Percentiles rank a stretch among this genome's conserved stretches.
These are phyloP conservation scores for Heterobasidion parviporum DNA, from an alignment of 1,284 basidiomycete species.

Conservation along the genomic window DNA sequence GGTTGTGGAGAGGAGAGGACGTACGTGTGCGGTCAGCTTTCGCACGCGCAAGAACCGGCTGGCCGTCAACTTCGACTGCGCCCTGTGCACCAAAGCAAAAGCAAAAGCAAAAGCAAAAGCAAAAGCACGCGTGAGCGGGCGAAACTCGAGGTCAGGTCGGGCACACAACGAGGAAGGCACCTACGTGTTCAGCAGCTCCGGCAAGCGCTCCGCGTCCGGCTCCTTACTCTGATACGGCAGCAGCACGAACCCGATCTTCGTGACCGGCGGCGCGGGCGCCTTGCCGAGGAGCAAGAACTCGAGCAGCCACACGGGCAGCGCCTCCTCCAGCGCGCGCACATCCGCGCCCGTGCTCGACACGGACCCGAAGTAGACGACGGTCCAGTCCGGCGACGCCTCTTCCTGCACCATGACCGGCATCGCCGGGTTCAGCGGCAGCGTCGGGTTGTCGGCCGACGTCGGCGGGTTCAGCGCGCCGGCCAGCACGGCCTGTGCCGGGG, in stretches of 20 bases:
- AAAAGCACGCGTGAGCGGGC: slow-evolving; percentile 7
- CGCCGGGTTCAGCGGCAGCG: slow-evolving; percentile 50
- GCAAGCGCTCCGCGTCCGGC: slow-evolving; percentile 48
- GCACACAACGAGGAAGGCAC: slow-evolving; percentile 19
- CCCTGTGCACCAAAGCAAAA: slow-evolving; percentile 23
- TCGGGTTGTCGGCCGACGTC: slow-evolving; percentile 65
- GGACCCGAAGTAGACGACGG: slow-evolving; percentile 70
- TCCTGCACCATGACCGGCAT: slow-evolving; percentile 79
- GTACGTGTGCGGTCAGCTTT: slow-evolving; percentile 78
- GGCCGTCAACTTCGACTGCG: slow-evolving; percentile 84
- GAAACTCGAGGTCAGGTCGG: slow-evolving; percentile 4
- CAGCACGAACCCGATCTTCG: slow-evolving; percentile 85
- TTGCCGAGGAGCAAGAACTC: slow-evolving; percentile 80
- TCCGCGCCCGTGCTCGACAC: slow-evolving; percentile 61
- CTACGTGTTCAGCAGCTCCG: slow-evolving; percentile 71
- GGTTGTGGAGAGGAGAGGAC: slow-evolving; percentile 15
- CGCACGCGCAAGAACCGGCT: slow-evolving; percentile 78
- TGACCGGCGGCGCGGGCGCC: slow-evolving; percentile 34
- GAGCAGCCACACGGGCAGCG: slow-evolving; percentile 82
- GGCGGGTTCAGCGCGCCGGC: slow-evolving; percentile 67
- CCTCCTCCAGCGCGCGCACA: slow-evolving; percentile 61
- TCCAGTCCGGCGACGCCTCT: slow-evolving; percentile 75
- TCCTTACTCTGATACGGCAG: slow-evolving; percentile 65
- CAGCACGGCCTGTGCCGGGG: slow-evolving; percentile 60
- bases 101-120: neutral